Conservation (phyloP, 1,284 basidiomycete species). For the Leccinum holopus region DNA sequence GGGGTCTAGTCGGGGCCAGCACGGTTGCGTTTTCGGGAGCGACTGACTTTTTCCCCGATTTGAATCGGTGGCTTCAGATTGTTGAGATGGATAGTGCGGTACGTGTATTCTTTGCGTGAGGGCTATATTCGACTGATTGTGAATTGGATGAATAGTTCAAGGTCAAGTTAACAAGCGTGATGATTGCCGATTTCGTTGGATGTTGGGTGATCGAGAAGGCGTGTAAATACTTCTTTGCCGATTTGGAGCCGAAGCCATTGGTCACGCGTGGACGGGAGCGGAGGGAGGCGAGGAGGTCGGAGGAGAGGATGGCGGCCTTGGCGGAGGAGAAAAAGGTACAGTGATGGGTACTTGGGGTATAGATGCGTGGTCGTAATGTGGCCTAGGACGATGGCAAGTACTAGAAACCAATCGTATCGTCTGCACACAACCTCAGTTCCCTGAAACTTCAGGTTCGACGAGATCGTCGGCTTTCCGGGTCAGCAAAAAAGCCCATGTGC, state of each 20-base stretch:
- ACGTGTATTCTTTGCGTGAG: constrained; percentile 34
- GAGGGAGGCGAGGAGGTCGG: constrained; percentile 46
- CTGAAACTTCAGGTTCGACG: no score
- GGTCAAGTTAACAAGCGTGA: constrained; percentile 69
- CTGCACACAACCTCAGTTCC: not conserved
- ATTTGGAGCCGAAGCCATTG: constrained; percentile 83
- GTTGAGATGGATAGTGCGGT: constrained; percentile 85
- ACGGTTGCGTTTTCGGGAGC: constrained; percentile 91
- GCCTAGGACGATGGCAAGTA: not conserved
- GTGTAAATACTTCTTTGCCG: constrained; percentile 89
- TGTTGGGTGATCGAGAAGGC: constrained; percentile 82
- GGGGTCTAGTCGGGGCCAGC: constrained; percentile 83
- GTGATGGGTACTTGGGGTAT: constrained; percentile 14
- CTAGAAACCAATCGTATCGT: not conserved
- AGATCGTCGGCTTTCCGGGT: no score
- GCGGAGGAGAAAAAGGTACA: constrained; percentile 28
- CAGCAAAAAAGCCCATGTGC: not conserved
- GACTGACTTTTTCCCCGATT: constrained; percentile 91
- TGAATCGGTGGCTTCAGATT: constrained; percentile 96
- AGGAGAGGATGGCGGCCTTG: constrained; percentile 21
- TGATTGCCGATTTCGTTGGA: constrained; percentile 87
- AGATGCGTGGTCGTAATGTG: not conserved
- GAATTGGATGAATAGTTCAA: constrained; percentile 62
- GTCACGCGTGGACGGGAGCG: constrained; percentile 82
- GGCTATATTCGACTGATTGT: not conserved